Conservation (phyloP, 257 asterid genomes). For the Solanum peruvianum region DNA sequence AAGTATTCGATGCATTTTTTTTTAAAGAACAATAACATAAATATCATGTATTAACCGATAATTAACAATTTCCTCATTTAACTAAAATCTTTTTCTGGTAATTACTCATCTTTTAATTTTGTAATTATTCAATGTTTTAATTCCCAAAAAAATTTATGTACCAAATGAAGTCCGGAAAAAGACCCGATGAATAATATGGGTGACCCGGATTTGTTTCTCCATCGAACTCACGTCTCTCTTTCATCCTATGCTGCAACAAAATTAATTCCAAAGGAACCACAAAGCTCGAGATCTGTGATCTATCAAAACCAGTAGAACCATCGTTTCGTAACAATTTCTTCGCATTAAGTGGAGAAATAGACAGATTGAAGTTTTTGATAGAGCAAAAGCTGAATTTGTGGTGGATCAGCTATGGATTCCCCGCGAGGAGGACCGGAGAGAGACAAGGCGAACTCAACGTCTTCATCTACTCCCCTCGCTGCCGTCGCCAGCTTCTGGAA, state of each 20-base stretch:
- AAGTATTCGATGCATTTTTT: neutral
- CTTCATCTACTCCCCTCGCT: slow-evolving; percentile 51
- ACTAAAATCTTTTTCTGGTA: neutral
- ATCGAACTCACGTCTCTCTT: neutral
- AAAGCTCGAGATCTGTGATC: neutral
- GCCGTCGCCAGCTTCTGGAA: slow-evolving; percentile 87
- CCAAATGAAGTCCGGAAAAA: neutral
- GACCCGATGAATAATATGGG: neutral
- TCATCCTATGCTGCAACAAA: neutral
- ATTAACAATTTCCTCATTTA: neutral
- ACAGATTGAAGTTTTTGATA: neutral
- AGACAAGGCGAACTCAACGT: slow-evolving; percentile 52
- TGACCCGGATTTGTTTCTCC: neutral
- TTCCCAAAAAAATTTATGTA: neutral
- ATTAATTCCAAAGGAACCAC: neutral
- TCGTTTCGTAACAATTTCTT: neutral
- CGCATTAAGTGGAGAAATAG: neutral
- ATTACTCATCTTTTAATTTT: neutral
- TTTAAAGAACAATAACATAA: neutral
- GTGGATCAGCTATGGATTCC: neutral
- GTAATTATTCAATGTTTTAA: neutral
- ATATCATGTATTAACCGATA: neutral
- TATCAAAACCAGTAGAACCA: neutral
- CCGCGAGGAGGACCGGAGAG: slow-evolving; percentile 63
- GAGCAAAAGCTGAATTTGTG: neutral